These are phyloP conservation scores for Fraxinus paxiana DNA, from an alignment of 305 asterid species.

Conservation along the genomic window DNA sequence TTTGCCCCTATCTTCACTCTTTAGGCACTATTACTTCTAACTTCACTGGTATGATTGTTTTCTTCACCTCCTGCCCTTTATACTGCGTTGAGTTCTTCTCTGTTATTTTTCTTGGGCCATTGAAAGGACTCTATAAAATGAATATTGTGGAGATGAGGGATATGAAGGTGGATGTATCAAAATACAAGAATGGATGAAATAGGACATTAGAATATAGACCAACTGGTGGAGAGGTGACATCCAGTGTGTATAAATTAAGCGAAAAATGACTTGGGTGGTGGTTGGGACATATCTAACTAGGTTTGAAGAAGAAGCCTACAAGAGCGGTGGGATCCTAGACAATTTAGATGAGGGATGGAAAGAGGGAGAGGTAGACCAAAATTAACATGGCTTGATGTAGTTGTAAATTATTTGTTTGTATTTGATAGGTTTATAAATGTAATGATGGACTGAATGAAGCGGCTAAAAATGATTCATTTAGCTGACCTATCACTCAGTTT, in stretches of 20 bases:
- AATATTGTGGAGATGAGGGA: background rate
- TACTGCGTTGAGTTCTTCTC: background rate
- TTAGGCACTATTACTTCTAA: background rate
- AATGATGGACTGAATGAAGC: background rate
- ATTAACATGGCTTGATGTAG: background rate
- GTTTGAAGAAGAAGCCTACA: background rate
- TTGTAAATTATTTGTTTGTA: background rate
- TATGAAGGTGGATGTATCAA: background rate
- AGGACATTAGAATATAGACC: background rate
- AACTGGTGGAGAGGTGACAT: background rate
- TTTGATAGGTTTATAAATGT: background rate
- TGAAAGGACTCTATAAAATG: background rate
- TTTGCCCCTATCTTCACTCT: background rate
- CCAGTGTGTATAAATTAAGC: background rate
- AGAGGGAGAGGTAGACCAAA: background rate
- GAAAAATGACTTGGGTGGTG: background rate
- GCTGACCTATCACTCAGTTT: background rate
- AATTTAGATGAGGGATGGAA: background rate
- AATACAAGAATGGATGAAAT: background rate
- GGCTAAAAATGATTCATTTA: background rate
- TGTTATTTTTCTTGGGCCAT: background rate
- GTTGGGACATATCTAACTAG: background rate
- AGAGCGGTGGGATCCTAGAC: background rate
- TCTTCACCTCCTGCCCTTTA: background rate
- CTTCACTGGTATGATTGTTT: slow-evolving; percentile 13